These are phyloP conservation scores for Aspergillus aculeatinus DNA, from an alignment of 2,329 filamentous ascomycete species.

Conservation along the genomic window DNA sequence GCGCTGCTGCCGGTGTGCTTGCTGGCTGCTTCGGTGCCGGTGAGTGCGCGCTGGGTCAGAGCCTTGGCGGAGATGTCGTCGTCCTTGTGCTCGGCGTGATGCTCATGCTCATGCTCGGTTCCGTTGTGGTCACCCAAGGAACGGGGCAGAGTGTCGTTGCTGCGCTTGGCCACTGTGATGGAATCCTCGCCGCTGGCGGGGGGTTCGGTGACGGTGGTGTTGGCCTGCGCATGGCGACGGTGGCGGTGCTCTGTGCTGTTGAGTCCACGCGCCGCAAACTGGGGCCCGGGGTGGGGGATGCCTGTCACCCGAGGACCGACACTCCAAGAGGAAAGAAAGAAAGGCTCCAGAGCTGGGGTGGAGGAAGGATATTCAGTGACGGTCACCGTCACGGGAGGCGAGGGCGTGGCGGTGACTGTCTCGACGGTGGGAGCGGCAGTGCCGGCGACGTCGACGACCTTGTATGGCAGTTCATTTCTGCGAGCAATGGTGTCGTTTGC, in stretches of 20 bases:
- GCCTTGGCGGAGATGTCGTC: background rate
- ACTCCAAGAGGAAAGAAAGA: conserved; percentile 2
- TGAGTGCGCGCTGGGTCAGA: background rate
- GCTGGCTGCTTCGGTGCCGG: background rate
- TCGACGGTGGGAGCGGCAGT: conserved; percentile 18
- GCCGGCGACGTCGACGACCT: conserved; percentile 36
- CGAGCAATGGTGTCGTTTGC: conserved; percentile 25
- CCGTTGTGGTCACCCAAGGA: background rate
- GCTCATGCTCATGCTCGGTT: background rate
- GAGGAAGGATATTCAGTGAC: conserved; percentile 22
- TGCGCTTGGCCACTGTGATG: background rate
- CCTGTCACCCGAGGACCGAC: background rate
- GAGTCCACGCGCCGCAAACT: conserved; percentile 2
- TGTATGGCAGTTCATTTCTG: conserved; percentile 25
- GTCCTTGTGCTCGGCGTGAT: background rate
- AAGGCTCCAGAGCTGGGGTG: conserved; percentile 25
- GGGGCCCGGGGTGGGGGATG: background rate
- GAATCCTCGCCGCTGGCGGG: background rate
- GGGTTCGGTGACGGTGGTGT: conserved; percentile 10
- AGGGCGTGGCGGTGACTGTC: conserved; percentile 17
- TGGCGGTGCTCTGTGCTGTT: conserved; percentile 5
- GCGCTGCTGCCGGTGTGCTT: background rate
- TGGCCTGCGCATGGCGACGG: background rate
- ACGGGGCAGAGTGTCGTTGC: background rate
- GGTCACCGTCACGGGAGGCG: conserved; percentile 26